Evolutionary conservation across 306 rosid genomes (phyloP), one percentile per base, ranked within the genome.

Genomic region (Echinosophora koreensis): DNA sequence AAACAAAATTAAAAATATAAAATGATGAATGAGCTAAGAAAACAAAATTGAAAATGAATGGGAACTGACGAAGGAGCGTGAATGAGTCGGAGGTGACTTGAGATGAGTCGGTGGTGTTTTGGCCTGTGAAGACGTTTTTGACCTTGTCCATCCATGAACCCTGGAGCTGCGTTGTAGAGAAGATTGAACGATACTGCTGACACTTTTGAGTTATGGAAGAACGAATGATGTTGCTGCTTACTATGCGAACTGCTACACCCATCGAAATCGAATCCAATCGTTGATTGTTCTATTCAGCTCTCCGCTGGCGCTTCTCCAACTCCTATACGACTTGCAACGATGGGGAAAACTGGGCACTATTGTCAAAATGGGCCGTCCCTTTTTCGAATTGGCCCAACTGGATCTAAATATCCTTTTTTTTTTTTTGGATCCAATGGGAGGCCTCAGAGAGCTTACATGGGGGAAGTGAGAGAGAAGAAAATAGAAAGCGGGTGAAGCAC

Each of bases 81-180:
- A 92, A 88, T 2, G 92, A 86, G 5, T 83, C 84, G 62, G 89
- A 76, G 86, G 75, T 55, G 81, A 67, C 8, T 41, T 74, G 67
- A 18, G 86, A 5, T 8, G 52, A 82, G 6, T 71, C 89, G 41
- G 89, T 30, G 74, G 71, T 12, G 55, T 87, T 88, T 44, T 89
- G 59, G 30, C 97, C 97, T 10, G 97, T 89, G 77, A 94, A 81
- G 86, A 74, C 93, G 8, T 87, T 93, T 85, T 92, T 94, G 42
- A 92, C 77, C 93, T 81, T 92, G 62, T 84, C 73, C 84, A 90
- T 67, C 98, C 97, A 95, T 82, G 95, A 90, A 75, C 44, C 71
- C 2, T 87, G 87, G 11, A 92, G 83, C 27, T 80, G 92, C 30
- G 84, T 32, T 15, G 97, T 88, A 39, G 81, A 84, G 92, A 54